phyloP scores from a whole-genome alignment of 75 land plant species.

The Chamaecyparis obtusa region DNA sequence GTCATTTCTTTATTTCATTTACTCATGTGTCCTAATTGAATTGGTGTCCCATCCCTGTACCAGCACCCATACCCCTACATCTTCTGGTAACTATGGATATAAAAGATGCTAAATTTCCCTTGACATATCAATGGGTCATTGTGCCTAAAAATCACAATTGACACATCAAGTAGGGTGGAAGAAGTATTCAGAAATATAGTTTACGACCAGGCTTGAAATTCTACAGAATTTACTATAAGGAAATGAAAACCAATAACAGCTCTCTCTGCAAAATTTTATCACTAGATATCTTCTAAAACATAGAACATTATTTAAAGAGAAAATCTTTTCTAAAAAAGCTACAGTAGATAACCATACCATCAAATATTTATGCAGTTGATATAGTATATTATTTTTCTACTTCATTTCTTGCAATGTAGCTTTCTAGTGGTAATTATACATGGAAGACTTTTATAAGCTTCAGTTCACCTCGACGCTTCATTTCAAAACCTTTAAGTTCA shows the following conservation, averaged over 20 bases:
- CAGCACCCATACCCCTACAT: too few relatives aligned
- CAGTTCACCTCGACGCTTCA: slow-evolving; percentile 97
- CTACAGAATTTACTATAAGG: too few relatives aligned
- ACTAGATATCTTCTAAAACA: background rate
- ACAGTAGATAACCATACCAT: background rate
- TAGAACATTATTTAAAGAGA: background rate
- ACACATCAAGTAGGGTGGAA: too few relatives aligned
- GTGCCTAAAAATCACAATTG: too few relatives aligned
- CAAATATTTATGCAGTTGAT: background rate
- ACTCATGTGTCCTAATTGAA: too few relatives aligned
- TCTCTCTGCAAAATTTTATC: background rate
- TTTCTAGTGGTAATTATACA: slow-evolving; percentile 34
- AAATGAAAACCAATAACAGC: background rate
- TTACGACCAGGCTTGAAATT: too few relatives aligned
- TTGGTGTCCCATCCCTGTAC: too few relatives aligned
- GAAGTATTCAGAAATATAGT: too few relatives aligned
- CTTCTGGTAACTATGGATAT: too few relatives aligned
- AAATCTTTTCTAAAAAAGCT: background rate
- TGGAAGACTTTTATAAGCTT: slow-evolving; percentile 99
- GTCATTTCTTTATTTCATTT: too few relatives aligned
- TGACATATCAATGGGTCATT: too few relatives aligned
- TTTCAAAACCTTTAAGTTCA: slow-evolving; percentile 98
- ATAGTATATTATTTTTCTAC: background rate
- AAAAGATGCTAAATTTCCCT: too few relatives aligned
- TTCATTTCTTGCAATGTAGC: background rate